Evolutionary conservation across 495 filamentous ascomycete species (phyloP), one percentile per base, ranked within the genome.

Genomic region (Pyrenula massariospora): DNA sequence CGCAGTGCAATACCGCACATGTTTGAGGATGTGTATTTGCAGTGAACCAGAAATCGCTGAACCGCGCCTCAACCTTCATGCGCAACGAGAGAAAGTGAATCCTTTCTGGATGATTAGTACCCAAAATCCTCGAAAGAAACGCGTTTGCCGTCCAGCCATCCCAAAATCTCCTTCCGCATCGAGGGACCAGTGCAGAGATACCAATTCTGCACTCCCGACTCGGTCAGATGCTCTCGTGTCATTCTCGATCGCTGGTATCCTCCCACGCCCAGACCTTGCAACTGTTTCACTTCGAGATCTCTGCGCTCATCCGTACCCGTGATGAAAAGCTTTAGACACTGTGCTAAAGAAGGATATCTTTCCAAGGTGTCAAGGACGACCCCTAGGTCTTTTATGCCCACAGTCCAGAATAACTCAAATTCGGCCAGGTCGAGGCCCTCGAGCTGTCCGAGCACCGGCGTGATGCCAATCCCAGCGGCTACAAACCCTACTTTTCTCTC

Each of bases 391-490:
- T 71, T 69, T 3, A 67, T 64, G 20, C 77, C 76, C 20, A 89
- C 49, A 5, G 79, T 82, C 89, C 88, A 91, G 15, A 87, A 68
- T n/a, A 90, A 60, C 36, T 65, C 65, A 48, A 89, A 59, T 8
- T 15, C 31, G 22, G 56, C 60, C n/a, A 73, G 58, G 57, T 80
- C 63, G 12, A 84, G 59, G 11, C 65, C 65, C 1, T 70, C 62
- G 20, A 83, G 70, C 56, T 89, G 85, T 19, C 19, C 50, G 24
- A 92, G 73, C 10, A 92, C 58, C 2, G 88, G 88, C 36, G 87
- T 94, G 59, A 92, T 88, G 1, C 88, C 89, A 15, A 94, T 86
- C 1, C 89, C 89, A 1, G 82, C 86, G 48, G 86, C 86, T 5
- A 91, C 68, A 62, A 88, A 91, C 2, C 78, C 72, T 11, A 66